These are phyloP conservation scores for Gymnopilus junonius DNA, from an alignment of 768 basidiomycete genomes.

Conservation along the genomic window DNA sequence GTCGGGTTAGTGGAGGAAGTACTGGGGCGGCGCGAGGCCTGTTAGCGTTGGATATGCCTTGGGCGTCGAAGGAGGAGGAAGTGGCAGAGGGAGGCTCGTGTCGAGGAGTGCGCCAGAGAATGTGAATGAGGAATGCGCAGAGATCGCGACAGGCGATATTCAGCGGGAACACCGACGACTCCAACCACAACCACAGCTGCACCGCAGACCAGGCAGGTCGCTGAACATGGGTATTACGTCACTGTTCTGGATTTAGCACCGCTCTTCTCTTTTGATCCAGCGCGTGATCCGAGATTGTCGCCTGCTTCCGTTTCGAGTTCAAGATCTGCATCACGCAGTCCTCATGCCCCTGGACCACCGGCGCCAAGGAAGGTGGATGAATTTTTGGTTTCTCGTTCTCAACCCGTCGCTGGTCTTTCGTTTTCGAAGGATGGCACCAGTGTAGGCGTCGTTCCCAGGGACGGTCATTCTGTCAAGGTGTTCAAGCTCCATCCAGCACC, in stretches of 20 bases:
- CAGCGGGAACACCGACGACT: constrained; percentile 12
- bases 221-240: constrained; percentile 47
- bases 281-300: not conserved
- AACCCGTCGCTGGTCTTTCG: constrained; percentile 47
- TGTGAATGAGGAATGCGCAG: constrained; percentile 17
- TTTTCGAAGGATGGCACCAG: constrained; percentile 61
- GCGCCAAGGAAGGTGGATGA: constrained; percentile 40
- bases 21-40: constrained; percentile 12
- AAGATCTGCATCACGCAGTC: not conserved
- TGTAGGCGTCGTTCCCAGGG: constrained; percentile 52
- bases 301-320: not conserved
- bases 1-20: constrained; percentile 25
- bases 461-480: constrained; percentile 58
- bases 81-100: constrained; percentile 47
- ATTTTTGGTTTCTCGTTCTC: constrained; percentile 51
- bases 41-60: not conserved
- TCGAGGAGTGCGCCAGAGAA: constrained; percentile 67
- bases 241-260: constrained; percentile 58
- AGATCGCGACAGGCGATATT: constrained; percentile 28
- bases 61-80: constrained; percentile 16
- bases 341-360: not conserved
- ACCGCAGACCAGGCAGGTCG: constrained; percentile 25
- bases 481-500: constrained; percentile 41
- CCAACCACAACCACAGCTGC: constrained; percentile 20
- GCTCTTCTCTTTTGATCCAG: constrained; percentile 15